phyloP scores from a whole-genome alignment of 2,329 filamentous ascomycete genomes.

The Monilinia polystroma region DNA sequence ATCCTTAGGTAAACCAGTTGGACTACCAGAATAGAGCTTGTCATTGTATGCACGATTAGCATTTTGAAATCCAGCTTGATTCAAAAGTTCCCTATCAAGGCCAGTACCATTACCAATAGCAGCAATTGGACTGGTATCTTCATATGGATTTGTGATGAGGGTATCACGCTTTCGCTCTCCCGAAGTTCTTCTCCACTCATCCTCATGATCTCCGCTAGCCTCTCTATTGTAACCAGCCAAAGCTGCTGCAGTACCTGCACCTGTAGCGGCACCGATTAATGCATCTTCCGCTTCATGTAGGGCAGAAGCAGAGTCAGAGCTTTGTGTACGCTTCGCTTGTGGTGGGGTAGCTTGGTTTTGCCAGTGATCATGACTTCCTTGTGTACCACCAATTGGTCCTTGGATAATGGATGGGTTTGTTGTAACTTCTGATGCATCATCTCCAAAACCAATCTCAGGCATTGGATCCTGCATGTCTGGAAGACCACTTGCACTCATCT shows the following conservation, averaged over 20 bases:
- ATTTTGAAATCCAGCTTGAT: slow-evolving; percentile 40
- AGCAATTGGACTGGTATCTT: slow-evolving; percentile 61
- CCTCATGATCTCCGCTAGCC: slow-evolving; percentile 57
- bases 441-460: slow-evolving; percentile 71
- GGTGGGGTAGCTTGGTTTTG: slow-evolving; percentile 55
- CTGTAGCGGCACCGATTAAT: slow-evolving; percentile 50
- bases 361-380: slow-evolving; percentile 48
- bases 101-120: slow-evolving; percentile 38
- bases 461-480: slow-evolving; percentile 69
- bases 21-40: slow-evolving; percentile 47
- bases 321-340: slow-evolving; percentile 28
- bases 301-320: slow-evolving; percentile 32
- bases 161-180: slow-evolving; percentile 65
- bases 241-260: slow-evolving; percentile 53
- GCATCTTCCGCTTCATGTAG: slow-evolving; percentile 41
- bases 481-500: slow-evolving; percentile 67
- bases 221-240: slow-evolving; percentile 55
- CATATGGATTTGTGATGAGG: slow-evolving; percentile 65
- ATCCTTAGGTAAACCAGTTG: slow-evolving; percentile 64
- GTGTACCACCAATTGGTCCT: slow-evolving; percentile 58
- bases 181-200: slow-evolving; percentile 63
- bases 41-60: slow-evolving; percentile 44
- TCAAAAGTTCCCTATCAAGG: slow-evolving; percentile 48
- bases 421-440: slow-evolving; percentile 63
- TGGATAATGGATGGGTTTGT: slow-evolving; percentile 85